Evolutionary conservation across 2,329 filamentous ascomycete genomes (phyloP), one percentile per base, ranked within the genome.

Genomic region (Beauveria brongniartii): DNA sequence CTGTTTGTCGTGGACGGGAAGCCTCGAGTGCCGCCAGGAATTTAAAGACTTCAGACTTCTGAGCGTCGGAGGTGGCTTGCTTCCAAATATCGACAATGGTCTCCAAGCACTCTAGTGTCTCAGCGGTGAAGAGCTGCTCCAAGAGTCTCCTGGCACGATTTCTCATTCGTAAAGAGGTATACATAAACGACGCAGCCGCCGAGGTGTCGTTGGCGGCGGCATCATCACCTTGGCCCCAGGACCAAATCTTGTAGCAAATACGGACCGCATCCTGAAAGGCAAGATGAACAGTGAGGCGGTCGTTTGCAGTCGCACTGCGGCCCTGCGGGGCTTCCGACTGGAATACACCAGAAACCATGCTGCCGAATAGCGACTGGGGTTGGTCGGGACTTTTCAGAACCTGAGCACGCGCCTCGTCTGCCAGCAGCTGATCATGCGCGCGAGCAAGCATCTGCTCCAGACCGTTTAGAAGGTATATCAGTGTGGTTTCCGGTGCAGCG

Each of bases 251-350:
- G 71, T 96, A 95, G 73, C 92, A 96, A 55, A 96, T 90, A 26
- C 91, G 86, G 62, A 97, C 91, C 1, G 92, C 91, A 71, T 99
- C 95, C 72, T 97, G 93, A 71, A 99, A 96, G 12, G 92, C 95
- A n/a, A 99, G 80, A 48, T 97, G 81, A 22, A 99, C 93, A 0
- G 94, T 97, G 24, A 99, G 80, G 51, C 93, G 85, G 67, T 94
- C 93, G 69, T 97, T 99, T 9, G 92, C 92, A n/a, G 90, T 92
- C 8, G 88, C 85, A 62, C 87, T 91, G 54, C 92, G 86, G n/a
- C 85, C 82, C 63, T 92, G 89, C 2, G 83, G 86, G 1, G 84
- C 80, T 62, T 97, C 92, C 1, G 89, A 84, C 43, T 91, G 83
- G 70, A 96, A 96, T 0, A 96, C 90, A 1, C 91, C 91, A 1